Conservation (phyloP, 768 basidiomycete species). For the Pleurotus eryngii region DNA sequence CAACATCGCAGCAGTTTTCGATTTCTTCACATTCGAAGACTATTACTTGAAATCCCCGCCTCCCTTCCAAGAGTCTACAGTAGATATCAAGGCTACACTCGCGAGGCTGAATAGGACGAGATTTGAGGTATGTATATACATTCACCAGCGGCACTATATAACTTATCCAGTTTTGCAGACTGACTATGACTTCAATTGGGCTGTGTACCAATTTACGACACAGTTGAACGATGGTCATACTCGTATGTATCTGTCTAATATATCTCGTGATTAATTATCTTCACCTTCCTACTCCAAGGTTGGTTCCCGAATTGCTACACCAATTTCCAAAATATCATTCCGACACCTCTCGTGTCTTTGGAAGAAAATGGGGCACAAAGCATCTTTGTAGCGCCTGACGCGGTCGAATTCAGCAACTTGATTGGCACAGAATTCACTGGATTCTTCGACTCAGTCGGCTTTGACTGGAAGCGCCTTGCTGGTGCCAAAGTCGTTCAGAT, state of each 20-base stretch:
- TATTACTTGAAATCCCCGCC: conserved; percentile 47
- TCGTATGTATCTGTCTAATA: conserved; percentile 29
- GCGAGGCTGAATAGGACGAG: conserved; percentile 43
- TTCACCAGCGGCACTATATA: neutral
- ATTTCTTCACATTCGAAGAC: conserved; percentile 54
- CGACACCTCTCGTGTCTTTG: conserved; percentile 51
- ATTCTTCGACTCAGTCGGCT: conserved; percentile 44
- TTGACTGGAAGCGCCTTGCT: conserved; percentile 59
- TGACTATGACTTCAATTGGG: conserved; percentile 64
- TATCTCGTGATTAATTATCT: neutral
- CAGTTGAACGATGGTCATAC: conserved; percentile 67
- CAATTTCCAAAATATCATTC: conserved; percentile 50
- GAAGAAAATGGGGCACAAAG: conserved; percentile 43
- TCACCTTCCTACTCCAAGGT: conserved; percentile 25
- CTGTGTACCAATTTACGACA: conserved; percentile 51
- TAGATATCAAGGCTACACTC: conserved; percentile 49
- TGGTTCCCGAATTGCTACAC: conserved; percentile 59
- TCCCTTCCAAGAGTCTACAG: conserved; percentile 54
- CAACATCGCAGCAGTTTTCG: conserved; percentile 43
- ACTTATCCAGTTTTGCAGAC: conserved; percentile 34
- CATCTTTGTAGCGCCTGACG: conserved; percentile 53
- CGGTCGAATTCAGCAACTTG: conserved; percentile 45
- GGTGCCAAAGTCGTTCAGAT: conserved; percentile 56
- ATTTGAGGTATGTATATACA: conserved; percentile 34
- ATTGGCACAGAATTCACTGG: conserved; percentile 43